A percentile compares a stretch with the other conserved stretches of the same genome.
These are phyloP conservation scores for Magnusiomyces tetraspermus DNA, from an alignment of 1,139 yeast genomes.

Conservation along the genomic window DNA sequence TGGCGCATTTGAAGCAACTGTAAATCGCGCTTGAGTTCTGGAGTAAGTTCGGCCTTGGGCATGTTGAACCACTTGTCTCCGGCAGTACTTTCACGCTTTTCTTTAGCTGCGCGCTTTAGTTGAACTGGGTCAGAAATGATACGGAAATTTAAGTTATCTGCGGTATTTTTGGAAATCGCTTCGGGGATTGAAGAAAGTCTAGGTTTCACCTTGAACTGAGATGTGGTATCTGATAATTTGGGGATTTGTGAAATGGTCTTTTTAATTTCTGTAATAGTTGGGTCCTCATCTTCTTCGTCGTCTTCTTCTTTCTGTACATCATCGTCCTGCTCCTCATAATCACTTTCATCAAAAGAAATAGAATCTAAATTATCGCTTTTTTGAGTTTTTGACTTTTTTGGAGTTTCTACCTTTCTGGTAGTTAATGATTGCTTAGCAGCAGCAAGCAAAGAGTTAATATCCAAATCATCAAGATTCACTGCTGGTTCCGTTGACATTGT, in stretches of 20 bases:
- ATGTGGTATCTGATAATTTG: conserved; percentile 8
- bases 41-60: conserved; percentile 72
- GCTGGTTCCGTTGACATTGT: conserved; percentile 10
- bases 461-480: conserved; percentile 12
- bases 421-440: conserved; percentile 11
- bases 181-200: not conserved
- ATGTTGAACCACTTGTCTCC: conserved; percentile 74
- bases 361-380: not conserved
- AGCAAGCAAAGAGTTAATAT: conserved; percentile 12
- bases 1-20: conserved; percentile 73
- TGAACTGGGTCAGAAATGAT: conserved; percentile 45
- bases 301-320: not conserved
- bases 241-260: conserved; percentile 12
- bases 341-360: not conserved
- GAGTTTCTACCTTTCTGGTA: not conserved
- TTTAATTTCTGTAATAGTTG: conserved; percentile 5
- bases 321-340: not conserved
- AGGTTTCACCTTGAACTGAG: not conserved
- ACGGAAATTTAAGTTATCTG: conserved; percentile 21
- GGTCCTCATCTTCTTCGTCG: conserved; percentile 1
- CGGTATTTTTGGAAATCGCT: not conserved
- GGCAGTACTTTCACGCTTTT: conserved; percentile 33
- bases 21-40: conserved; percentile 65
- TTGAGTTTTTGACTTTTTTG: not conserved
- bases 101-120: conserved; percentile 21